Base-by-base conservation (phyloP, 192 early-diverging fungal species). In the Backusella psychrophila region DNA sequence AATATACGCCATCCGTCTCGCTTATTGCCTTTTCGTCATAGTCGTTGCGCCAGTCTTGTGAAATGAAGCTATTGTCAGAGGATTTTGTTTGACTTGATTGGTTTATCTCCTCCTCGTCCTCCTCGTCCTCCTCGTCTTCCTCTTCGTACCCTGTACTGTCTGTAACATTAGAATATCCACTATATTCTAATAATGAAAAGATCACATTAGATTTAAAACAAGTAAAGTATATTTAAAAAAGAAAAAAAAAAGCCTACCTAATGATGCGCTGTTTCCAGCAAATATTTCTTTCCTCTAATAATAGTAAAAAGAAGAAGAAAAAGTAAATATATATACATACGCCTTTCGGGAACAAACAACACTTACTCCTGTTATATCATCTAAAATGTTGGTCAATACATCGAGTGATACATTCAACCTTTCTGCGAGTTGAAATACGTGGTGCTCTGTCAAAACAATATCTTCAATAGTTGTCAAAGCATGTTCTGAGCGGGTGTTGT, bases 341-440 rank as follows among this genome's bases (percentile, higher is more conserved):
- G 29, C 29, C 33, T 8, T 6, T 6, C 49, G 33, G 3, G 33
- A 44, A 44, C 42, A 17, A 14, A 12, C 12, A 29, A 29, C 3
- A 63, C 56, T 63, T 26, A 63, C 56, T 26, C 56, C 56, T 29
- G 56, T 63, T 63, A 63, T 63, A 63, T 63, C 23, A 63, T 63
- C 23, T 1, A 63, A 29, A 12, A 63, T 11, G 11, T 2, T 11
- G 0, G 29, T 11, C 19, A 63, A 11, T 63, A 8, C 9, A 4
- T 26, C 8, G 2, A 63, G 23, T 12, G 56, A 12, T 23, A 63
- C 12, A 11, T 12, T 12, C 21, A 63, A 12, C 9, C 23, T 8
- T 12, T 9, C 3, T 11, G 56, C 56, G 0, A 63, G 12, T 4
- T 63, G 56, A 4, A 11, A 63, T 3, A 63, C 23, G 29, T 63